A percentile compares a stretch with the other conserved stretches of the same genome.
Evolutionary conservation across 2,329 filamentous ascomycete genomes (phyloP).

Genomic region (Zalaria obscura): DNA sequence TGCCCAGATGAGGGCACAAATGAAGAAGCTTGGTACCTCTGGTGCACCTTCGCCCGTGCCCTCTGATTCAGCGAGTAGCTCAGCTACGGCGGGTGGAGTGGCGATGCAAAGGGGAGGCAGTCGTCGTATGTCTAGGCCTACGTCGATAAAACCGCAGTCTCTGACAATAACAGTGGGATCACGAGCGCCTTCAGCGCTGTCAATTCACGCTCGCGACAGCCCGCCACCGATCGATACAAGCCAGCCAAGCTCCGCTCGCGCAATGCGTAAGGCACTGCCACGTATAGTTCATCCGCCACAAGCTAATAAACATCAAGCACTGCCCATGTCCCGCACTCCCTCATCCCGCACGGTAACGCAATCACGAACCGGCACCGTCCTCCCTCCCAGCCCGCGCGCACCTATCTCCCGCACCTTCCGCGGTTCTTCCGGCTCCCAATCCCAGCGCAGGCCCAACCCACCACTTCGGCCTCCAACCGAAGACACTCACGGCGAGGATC

Average conservation of each 20-base stretch:
- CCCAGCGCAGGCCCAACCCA: constrained; percentile 9
- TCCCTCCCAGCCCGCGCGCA: constrained; percentile 10
- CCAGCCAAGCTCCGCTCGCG: constrained; percentile 16
- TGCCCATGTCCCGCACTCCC: constrained; percentile 28
- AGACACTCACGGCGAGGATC: constrained; percentile 11
- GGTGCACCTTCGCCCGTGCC: constrained; percentile 43
- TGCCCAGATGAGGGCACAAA: constrained; percentile 78
- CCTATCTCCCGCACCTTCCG: constrained; percentile 14
- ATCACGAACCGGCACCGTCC: constrained; percentile 8
- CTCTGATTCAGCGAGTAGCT: constrained; percentile 20
- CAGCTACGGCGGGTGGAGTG: constrained; percentile 28
- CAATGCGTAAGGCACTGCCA: constrained; percentile 7
- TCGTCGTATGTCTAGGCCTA: constrained; percentile 17
- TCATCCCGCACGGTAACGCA: constrained; percentile 35
- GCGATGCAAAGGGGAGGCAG: constrained; percentile 40
- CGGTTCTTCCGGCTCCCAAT: constrained; percentile 11
- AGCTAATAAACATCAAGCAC: too few relatives aligned
- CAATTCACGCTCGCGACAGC: constrained; percentile 43
- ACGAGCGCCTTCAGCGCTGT: constrained; percentile 39
- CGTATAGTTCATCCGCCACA: too few relatives aligned
- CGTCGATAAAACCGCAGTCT: too few relatives aligned
- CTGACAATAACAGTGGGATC: constrained; percentile 11
- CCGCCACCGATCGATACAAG: constrained; percentile 37
- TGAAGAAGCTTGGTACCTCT: constrained; percentile 57
- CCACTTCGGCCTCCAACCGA: constrained; percentile 9